A percentile compares a stretch with the other conserved stretches of the same genome.
Conservation (phyloP, 2,329 filamentous ascomycete genomes). For the Fusarium foetens region DNA sequence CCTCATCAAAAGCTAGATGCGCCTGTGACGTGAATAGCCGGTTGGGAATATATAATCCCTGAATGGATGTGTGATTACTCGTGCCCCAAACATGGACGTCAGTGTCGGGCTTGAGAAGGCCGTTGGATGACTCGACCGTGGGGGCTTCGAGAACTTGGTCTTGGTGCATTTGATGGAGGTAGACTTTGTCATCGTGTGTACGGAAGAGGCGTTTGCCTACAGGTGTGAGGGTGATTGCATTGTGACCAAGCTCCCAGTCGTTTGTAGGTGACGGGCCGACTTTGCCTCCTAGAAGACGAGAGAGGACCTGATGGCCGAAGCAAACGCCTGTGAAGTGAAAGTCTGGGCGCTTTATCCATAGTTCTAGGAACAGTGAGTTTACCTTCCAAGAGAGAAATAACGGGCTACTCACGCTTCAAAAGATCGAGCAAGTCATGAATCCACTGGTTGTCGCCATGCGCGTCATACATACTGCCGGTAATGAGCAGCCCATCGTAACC, state of each 20-base stretch:
- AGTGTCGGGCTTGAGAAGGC: conserved; percentile 51
- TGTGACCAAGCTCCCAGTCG: conserved; percentile 78
- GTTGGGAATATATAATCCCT: conserved; percentile 76
- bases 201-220: conserved; percentile 76
- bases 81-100: conserved; percentile 68
- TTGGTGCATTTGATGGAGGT: conserved; percentile 82
- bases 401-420: conserved; percentile 52
- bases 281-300: conserved; percentile 73
- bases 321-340: conserved; percentile 77
- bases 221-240: conserved; percentile 69
- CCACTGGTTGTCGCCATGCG: conserved; percentile 78
- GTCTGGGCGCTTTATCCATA: conserved; percentile 62
- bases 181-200: conserved; percentile 58
- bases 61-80: conserved; percentile 73
- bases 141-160: conserved; percentile 76
- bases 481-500: conserved; percentile 78
- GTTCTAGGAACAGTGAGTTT: conserved; percentile 44
- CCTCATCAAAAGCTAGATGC: conserved; percentile 78
- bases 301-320: conserved; percentile 84
- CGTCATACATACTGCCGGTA: conserved; percentile 75
- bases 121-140: conserved; percentile 55
- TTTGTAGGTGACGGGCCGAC: conserved; percentile 72
- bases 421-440: conserved; percentile 74
- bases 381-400: fast-evolving
- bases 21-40: conserved; percentile 79